These are phyloP conservation scores for Scedosporium dehoogii DNA, from an alignment of 2,329 filamentous ascomycete species.

Conservation along the genomic window DNA sequence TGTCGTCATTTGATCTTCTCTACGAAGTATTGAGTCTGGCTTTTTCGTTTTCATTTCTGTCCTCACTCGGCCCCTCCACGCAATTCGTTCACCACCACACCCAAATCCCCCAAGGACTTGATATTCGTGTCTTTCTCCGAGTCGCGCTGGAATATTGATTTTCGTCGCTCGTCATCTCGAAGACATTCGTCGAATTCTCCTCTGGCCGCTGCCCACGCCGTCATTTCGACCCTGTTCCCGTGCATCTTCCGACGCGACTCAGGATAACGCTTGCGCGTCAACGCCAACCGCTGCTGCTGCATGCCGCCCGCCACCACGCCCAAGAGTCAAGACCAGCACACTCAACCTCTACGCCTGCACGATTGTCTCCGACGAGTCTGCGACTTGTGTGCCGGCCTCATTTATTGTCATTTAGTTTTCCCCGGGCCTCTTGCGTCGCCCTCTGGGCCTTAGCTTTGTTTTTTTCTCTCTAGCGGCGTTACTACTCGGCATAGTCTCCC, in stretches of 20 bases:
- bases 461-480: not conserved
- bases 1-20: not conserved
- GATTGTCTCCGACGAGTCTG: not conserved
- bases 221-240: not conserved
- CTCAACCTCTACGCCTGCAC: not conserved
- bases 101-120: not conserved
- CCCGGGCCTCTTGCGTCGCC: not conserved
- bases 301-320: not conserved
- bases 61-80: not conserved
- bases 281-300: not conserved
- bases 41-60: not conserved
- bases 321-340: not conserved
- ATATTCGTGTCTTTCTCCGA: not conserved
- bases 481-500: not conserved
- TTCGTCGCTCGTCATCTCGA: not conserved
- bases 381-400: not conserved
- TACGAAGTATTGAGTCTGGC: not conserved
- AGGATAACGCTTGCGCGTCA: not conserved
- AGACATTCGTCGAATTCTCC: not conserved
- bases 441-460: not conserved
- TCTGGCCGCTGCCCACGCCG: not conserved
- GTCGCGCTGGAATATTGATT: not conserved
- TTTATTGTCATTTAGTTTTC: not conserved
- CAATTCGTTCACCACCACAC: not conserved
- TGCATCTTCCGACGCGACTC: not conserved